Percentiles rank a stretch among this genome's conserved stretches.
Evolutionary conservation across 306 rosid species (phyloP).

Genomic region (Prunus armeniaca): DNA sequence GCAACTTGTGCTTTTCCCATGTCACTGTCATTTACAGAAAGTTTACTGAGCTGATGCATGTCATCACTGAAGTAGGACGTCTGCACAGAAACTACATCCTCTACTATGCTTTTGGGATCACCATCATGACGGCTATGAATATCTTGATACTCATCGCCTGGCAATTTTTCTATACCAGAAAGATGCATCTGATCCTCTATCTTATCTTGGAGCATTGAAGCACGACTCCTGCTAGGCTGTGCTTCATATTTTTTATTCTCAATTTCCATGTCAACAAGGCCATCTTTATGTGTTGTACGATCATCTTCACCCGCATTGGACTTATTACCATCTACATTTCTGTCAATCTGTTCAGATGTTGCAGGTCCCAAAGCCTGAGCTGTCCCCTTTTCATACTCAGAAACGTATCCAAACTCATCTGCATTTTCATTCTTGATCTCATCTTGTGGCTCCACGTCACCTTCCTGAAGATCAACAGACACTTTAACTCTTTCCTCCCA

Average conservation of each 20-base stretch:
- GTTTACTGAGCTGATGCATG: conserved; percentile 40
- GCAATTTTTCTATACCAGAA: conserved; percentile 36
- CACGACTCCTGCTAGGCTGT: conserved; percentile 30
- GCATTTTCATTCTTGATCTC: conserved; percentile 65
- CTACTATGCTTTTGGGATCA: conserved; percentile 30
- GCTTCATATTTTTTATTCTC: conserved; percentile 51
- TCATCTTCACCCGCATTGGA: conserved; percentile 38
- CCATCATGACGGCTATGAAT: conserved; percentile 23
- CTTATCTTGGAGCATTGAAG: conserved; percentile 36
- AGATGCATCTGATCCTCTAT: conserved; percentile 39
- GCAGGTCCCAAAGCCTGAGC: conserved; percentile 93
- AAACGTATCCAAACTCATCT: conserved; percentile 83
- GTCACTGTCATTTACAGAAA: conserved; percentile 53
- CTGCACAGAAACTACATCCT: conserved; percentile 58
- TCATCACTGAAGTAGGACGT: conserved; percentile 49
- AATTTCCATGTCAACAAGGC: conserved; percentile 34
- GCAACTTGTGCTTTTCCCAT: conserved; percentile 61
- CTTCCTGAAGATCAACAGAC: conserved; percentile 57
- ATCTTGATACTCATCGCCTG: conserved; percentile 42
- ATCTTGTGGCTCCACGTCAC: conserved; percentile 35
- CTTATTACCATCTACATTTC: conserved; percentile 38
- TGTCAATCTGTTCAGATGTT: conserved; percentile 69
- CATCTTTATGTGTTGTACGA: conserved; percentile 35
- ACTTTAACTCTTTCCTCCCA: conserved; percentile 74
- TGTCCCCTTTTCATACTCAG: conserved; percentile 73